These are phyloP conservation scores for Arthrobotrys conoides DNA, from an alignment of 2,329 filamentous ascomycete species.

Conservation along the genomic window DNA sequence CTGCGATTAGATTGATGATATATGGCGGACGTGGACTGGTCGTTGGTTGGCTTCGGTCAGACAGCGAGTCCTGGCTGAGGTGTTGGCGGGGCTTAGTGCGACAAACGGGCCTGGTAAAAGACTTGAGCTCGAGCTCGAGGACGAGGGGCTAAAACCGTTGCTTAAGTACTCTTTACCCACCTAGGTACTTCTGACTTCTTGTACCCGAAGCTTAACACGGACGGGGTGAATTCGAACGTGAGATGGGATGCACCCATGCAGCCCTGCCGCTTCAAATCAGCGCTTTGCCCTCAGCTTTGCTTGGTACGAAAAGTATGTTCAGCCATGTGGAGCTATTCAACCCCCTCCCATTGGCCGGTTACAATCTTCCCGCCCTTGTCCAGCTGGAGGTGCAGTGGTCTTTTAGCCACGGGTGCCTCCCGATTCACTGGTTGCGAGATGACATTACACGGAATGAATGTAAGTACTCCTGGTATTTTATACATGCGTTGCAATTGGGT, in stretches of 20 bases:
- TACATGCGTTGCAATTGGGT: neutral
- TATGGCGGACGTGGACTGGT: neutral
- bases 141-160: neutral
- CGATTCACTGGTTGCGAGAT: neutral
- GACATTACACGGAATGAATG: too few species aligned
- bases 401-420: conserved; percentile 8
- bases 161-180: conserved; percentile 54
- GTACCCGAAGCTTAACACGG: conserved; percentile 19
- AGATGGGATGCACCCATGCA: conserved; percentile 23
- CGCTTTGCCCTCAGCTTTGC: conserved; percentile 32
- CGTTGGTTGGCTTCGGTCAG: neutral
- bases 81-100: conserved; percentile 2
- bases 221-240: neutral
- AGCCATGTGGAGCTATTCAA: conserved; percentile 38
- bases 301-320: conserved; percentile 29
- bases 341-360: conserved; percentile 31
- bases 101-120: neutral
- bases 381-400: conserved; percentile 5
- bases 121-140: too few species aligned
- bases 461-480: too few species aligned
- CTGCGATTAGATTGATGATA: too few species aligned
- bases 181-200: too few species aligned
- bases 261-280: conserved; percentile 39
- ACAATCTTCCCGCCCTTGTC: conserved; percentile 1
- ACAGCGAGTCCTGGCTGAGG: neutral